Base-by-base conservation (phyloP, 805 yeast genomes). In the Suhomyces prunicola region DNA sequence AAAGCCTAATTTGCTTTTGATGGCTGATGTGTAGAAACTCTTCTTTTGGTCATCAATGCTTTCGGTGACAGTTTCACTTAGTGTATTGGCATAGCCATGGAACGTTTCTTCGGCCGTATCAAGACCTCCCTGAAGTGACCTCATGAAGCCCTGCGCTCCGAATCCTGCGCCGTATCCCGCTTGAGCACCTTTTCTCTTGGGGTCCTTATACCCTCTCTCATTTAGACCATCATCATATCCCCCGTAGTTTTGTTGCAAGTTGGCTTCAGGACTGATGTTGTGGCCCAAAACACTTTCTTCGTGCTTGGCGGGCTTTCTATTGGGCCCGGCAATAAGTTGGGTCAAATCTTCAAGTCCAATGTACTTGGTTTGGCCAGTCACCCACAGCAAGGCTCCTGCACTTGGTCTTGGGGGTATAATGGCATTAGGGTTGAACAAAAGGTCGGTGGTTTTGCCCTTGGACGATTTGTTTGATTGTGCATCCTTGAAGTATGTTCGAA, bases 311-410 rank as follows among this genome's bases (percentile, higher is more conserved):
- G 78, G 71, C 45, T 86, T 83, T 57, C 96, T 79, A 50, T 83
- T 81, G 0, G 85, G 86, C 0, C 97, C 97, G 5, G 88, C 89
- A 39, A 93, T 77, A 44, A 90, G 63, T 10, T 63, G 51, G 54
- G 87, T 86, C 50, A 94, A 74, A 56, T 89, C 96, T 1, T 78
- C 76, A 22, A 79, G 67, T 2, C 84, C 72, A n/a, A 86, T 78
- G 55, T 79, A 77, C 17, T 83, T 82, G 0, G 87, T 73, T 45
- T 67, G 72, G 2, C 97, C 97, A 58, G 86, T 83, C 6, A 94
- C 89, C 94, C 97, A 88, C 67, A 87, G 93, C 44, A 88, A 74
- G 0, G 94, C 81, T 36, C 90, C 83, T 6, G 89, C 83, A 4
- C 82, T 77, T 2, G 99, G 99, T 47, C 98, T 78, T 31, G 83